Base-by-base conservation (phyloP, 306 rosid genomes). In the Myrica gale region DNA sequence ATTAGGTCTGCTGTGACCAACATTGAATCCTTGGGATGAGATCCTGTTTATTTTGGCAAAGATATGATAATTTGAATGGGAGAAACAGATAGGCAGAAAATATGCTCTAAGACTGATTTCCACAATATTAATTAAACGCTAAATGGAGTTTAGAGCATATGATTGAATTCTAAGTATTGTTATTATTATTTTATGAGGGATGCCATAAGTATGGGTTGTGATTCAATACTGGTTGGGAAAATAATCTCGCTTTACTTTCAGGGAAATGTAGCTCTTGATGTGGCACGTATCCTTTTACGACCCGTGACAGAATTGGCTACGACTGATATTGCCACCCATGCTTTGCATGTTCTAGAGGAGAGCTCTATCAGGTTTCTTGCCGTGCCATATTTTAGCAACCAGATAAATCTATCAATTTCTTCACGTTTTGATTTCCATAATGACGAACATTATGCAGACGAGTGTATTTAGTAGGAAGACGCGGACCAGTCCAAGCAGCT, bases 251-350 rank as follows among this genome's bases (percentile, higher is more conserved):
- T 81, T 69, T 76, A 62, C 75, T 76, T 85, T 76, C 90, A 92
- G 99, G 99, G 99, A 13, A 95, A 95, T 88, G 99, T 95, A 63
- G 97, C 99, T 78, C 87, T 95, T 83, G 97, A 95, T 79, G 88
- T 86, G 66, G 99, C 97, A 55, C 93, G 96, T 55, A 83, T 95
- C 82, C 97, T 95, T 75, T 83, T 95, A 78, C 82, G 90, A 67
- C 92, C 96, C 58, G 81, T 85, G 74, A 20, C 80, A 23, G 97
- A 95, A 81, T 89, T 95, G 82, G 90, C 86, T 63, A 82, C 83
- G 10, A 95, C 97, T 70, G 97, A 95, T 79, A 95, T 95, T 85
- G 93, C 97, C 2, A 82, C 80, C 76, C 92, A 92, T 85, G 93
- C 96, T 75, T 84, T 95, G 88, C 88, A 86, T 84, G 84, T 93